Conservation (phyloP, 208 protist species). For the Trypanosoma scelopori region DNA sequence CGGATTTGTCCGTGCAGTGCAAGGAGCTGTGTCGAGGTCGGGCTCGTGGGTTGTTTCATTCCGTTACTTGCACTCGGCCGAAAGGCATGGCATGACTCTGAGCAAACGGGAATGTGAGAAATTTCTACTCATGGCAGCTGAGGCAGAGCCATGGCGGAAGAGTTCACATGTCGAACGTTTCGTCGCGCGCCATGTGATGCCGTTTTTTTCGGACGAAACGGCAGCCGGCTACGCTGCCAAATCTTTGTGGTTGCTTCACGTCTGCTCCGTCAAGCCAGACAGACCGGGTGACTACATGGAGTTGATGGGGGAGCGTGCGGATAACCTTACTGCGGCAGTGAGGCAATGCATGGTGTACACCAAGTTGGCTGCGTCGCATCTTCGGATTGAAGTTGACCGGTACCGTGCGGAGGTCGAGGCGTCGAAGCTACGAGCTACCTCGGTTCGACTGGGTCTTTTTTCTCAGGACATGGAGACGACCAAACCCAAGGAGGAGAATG, state of each 20-base stretch:
- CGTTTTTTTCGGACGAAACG: conserved; percentile 22
- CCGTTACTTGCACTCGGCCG: conserved; percentile 21
- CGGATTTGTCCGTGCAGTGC: conserved; percentile 20
- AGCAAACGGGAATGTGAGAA: conserved; percentile 27
- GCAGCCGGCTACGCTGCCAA: conserved; percentile 31
- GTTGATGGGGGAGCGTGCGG: conserved; percentile 17
- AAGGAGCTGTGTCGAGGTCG: conserved; percentile 23
- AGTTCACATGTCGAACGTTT: conserved; percentile 33
- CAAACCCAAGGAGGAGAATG: background rate
- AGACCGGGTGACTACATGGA: conserved; percentile 50
- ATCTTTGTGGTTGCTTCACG: conserved; percentile 52
- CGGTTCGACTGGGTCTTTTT: conserved; percentile 45
- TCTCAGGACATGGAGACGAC: background rate
- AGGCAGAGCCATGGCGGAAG: conserved; percentile 43
- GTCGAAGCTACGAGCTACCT: conserved; percentile 37
- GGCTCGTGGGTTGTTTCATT: conserved; percentile 31
- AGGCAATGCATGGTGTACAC: conserved; percentile 6
- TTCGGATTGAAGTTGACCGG: conserved; percentile 30
- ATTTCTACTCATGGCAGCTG: conserved; percentile 38
- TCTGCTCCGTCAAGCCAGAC: conserved; percentile 45
- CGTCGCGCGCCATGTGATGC: conserved; percentile 37
- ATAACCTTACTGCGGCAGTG: conserved; percentile 16
- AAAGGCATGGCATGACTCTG: conserved; percentile 2
- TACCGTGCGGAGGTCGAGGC: conserved; percentile 18
- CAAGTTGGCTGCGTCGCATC: conserved; percentile 19